These are phyloP conservation scores for Cladophialophora exuberans DNA, from an alignment of 2,329 filamentous ascomycete species.

Conservation along the genomic window DNA sequence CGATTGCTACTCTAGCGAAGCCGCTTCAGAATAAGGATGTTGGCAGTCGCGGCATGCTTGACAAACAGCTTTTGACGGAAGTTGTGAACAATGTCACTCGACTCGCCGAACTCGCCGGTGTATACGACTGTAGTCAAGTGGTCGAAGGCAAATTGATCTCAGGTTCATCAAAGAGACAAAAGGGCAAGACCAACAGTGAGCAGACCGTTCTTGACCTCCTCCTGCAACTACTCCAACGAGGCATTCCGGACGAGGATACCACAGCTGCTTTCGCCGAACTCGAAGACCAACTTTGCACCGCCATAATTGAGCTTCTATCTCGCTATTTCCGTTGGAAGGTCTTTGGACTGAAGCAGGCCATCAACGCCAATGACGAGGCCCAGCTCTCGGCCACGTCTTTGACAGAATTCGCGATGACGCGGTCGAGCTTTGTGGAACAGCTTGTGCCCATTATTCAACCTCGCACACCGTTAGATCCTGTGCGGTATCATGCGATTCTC, in stretches of 20 bases:
- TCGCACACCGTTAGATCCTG: conserved; percentile 70
- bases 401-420: conserved; percentile 66
- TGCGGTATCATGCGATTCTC: conserved; percentile 75
- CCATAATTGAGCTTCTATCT: conserved; percentile 73
- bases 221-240: conserved; percentile 72
- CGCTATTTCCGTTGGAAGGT: conserved; percentile 98
- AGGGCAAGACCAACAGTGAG: conserved; percentile 44
- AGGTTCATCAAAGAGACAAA: conserved; percentile 43
- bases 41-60: conserved; percentile 70
- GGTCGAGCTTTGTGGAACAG: conserved; percentile 55
- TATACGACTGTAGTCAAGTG: conserved; percentile 75
- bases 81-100: conserved; percentile 76
- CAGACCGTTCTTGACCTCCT: conserved; percentile 65
- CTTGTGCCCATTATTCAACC: conserved; percentile 55
- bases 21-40: conserved; percentile 73
- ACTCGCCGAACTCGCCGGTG: conserved; percentile 76
- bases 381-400: conserved; percentile 67
- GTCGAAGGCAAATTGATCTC: conserved; percentile 63
- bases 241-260: conserved; percentile 63
- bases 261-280: conserved; percentile 73
- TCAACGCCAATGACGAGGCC: conserved; percentile 58
- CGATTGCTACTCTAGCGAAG: conserved; percentile 71
- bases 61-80: conserved; percentile 66
- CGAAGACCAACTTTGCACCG: conserved; percentile 77
- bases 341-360: conserved; percentile 59